These are phyloP conservation scores for Coemansia sp. DNA, from an alignment of 192 early-diverging fungal species.

Conservation along the genomic window DNA sequence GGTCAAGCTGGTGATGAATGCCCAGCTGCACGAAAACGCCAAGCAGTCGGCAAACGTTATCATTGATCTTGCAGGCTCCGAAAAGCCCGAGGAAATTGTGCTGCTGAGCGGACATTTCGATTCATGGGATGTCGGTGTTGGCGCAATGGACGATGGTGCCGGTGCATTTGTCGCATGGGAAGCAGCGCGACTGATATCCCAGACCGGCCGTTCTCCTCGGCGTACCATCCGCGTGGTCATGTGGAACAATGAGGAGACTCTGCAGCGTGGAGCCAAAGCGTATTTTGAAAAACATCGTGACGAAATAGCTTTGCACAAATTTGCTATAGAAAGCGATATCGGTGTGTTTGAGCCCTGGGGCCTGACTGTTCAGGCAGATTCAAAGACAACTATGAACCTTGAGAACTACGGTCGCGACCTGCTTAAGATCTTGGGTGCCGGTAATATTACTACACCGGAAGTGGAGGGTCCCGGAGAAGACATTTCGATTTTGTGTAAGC, in stretches of 20 bases:
- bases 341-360: constrained; percentile 67
- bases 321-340: constrained; percentile 63
- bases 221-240: constrained; percentile 63
- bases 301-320: constrained; percentile 37
- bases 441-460: constrained; percentile 38
- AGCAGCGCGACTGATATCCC: constrained; percentile 41
- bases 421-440: constrained; percentile 40
- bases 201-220: constrained; percentile 38
- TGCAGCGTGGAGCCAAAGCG: constrained; percentile 56
- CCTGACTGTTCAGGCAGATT: constrained; percentile 46
- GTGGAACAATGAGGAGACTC: constrained; percentile 65
- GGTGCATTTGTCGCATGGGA: constrained; percentile 59
- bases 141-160: constrained; percentile 63
- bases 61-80: constrained; percentile 57
- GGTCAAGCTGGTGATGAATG: constrained; percentile 55
- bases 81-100: constrained; percentile 55
- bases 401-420: constrained; percentile 40
- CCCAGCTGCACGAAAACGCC: constrained; percentile 34
- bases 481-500: constrained; percentile 55
- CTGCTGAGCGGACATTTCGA: constrained; percentile 62
- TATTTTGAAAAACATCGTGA: constrained; percentile 52
- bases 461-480: constrained; percentile 52
- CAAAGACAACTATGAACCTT: constrained; percentile 24
- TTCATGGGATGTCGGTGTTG: constrained; percentile 58
- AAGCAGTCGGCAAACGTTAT: constrained; percentile 58